Evolutionary conservation across 73 alveolate species (phyloP).

Genomic region (Paramecium tetraurelia): DNA sequence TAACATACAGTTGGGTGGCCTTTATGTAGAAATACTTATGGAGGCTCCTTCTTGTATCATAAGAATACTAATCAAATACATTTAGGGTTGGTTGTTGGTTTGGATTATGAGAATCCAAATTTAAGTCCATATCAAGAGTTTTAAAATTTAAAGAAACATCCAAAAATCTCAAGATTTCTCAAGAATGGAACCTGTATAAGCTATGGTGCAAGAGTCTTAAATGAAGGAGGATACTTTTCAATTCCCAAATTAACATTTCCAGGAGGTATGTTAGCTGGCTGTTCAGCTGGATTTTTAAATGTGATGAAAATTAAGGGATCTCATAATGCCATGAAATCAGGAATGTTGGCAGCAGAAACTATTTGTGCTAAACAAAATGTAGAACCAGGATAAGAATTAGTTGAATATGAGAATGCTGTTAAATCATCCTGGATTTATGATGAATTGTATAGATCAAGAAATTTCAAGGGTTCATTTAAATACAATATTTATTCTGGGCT

Average conservation of each 20-base stretch:
- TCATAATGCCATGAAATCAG: slow-evolving; percentile 92
- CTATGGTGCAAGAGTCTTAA: slow-evolving; percentile 94
- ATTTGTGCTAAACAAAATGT: slow-evolving; percentile 58
- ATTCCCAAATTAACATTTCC: slow-evolving; percentile 93
- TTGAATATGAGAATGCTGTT: slow-evolving; percentile 45
- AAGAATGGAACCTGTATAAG: slow-evolving; percentile 88
- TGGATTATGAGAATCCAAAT: slow-evolving; percentile 92
- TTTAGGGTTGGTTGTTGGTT: slow-evolving; percentile 92
- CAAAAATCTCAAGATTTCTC: slow-evolving; percentile 63
- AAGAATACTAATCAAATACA: slow-evolving; percentile 59
- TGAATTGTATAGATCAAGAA: slow-evolving; percentile 50
- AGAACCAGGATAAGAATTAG: slow-evolving; percentile 67
- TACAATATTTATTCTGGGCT: slow-evolving; percentile 75
- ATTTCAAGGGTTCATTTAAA: slow-evolving; percentile 73
- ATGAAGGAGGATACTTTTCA: slow-evolving; percentile 93
- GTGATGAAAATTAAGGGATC: slow-evolving; percentile 94
- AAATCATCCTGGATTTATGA: slow-evolving; percentile 66
- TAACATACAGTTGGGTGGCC: slow-evolving; percentile 97
- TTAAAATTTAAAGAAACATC: slow-evolving; percentile 82
- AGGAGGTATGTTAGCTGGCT: slow-evolving; percentile 95
- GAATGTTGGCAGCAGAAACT: slow-evolving; percentile 90
- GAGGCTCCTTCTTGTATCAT: slow-evolving; percentile 96
- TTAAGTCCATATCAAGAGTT: slow-evolving; percentile 82
- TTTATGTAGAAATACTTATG: slow-evolving; percentile 76
- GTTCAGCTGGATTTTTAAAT: slow-evolving; percentile 94